Conservation (phyloP, 495 filamentous ascomycete genomes). For the Zalerion maritima region DNA sequence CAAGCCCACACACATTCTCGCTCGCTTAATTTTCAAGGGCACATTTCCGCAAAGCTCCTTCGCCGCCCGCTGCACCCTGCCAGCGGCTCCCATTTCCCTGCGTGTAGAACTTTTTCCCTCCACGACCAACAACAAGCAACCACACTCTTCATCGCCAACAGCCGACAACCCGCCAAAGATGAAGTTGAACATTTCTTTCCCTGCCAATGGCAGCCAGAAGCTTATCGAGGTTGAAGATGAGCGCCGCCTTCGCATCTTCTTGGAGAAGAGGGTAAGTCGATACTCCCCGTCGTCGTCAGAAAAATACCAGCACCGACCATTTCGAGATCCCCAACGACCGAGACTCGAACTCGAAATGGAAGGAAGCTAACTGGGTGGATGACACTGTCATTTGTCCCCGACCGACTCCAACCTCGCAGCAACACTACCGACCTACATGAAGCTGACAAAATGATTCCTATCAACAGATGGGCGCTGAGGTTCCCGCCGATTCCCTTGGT, state of each 20-base stretch:
- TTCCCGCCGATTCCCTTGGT: slow-evolving; percentile 81
- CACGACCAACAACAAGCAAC: slow-evolving; percentile 18
- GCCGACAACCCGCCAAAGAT: slow-evolving; percentile 29
- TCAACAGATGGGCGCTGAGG: slow-evolving; percentile 83
- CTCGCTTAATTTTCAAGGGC: too few relatives aligned
- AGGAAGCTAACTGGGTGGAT: slow-evolving; percentile 1
- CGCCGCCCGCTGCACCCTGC: too few relatives aligned
- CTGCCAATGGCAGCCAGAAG: slow-evolving; percentile 98
- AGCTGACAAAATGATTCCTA: slow-evolving; percentile 15
- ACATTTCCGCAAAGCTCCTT: too few relatives aligned
- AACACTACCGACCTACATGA: too few relatives aligned
- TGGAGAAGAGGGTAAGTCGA: slow-evolving; percentile 32
- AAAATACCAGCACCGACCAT: slow-evolving; percentile 6
- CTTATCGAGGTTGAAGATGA: slow-evolving; percentile 98
- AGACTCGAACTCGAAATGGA: slow-evolving; percentile 1
- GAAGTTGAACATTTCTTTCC: slow-evolving; percentile 97
- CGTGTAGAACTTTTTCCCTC: too few relatives aligned
- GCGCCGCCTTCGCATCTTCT: slow-evolving; percentile 51
- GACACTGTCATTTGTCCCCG: slow-evolving; percentile 1
- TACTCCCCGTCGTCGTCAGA: background rate
- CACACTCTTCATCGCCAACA: slow-evolving; percentile 13
- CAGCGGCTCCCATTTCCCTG: too few relatives aligned
- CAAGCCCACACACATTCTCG: too few relatives aligned
- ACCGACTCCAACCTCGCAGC: too few relatives aligned
- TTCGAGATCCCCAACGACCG: slow-evolving; percentile 5